Base-by-base conservation (phyloP, 176 grass and related monocot species). In the Juncus effusus region DNA sequence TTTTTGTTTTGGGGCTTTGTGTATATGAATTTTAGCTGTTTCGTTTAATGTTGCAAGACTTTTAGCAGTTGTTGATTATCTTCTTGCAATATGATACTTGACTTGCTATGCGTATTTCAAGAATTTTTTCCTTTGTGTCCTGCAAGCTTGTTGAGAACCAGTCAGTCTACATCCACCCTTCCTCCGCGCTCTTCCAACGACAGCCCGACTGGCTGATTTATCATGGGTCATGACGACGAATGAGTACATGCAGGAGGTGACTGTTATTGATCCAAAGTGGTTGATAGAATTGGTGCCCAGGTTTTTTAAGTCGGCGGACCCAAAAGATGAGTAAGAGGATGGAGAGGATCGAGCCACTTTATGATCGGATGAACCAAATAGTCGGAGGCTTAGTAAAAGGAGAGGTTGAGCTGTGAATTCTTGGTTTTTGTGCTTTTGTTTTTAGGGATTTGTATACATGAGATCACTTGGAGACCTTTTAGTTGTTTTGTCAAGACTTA, bases 201-300 rank as follows among this genome's bases (percentile, higher is more conserved):
- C 91, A 96, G 37, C 91, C 91, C 9, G 84, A 90, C 37, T 96
- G 91, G 87, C 81, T 96, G 19, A 87, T 96, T 11, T 96, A 96
- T 65, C 81, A 96, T 11, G 87, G 1, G 91, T 96, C 1, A 96
- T 90, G 91, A 96, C 84, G 6, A 96, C 87, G 3, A 87, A 91
- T 47, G 91, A 96, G 49, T 96, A 96, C 62, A 90, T 88, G 87
- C 76, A 87, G 45, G 91, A 96, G 69, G 87, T 83, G 8, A 88
- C 91, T 0, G 84, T 88, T n/a, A 55, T 96, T 3, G 91, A 96
- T 60, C 91, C 91, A 0, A 90, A 90, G 71, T 96, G 91, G 81
- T 42, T 96, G 3, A 67, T 83, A 0, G 91, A 96, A 71, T 62
- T 96, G 36, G 91, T 84, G 7, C 87, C 91, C 3, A 90, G 87